Percentiles rank a stretch among this genome's conserved stretches.
Conservation (phyloP, 768 basidiomycete genomes). For the Leccinum fibrillosum region DNA sequence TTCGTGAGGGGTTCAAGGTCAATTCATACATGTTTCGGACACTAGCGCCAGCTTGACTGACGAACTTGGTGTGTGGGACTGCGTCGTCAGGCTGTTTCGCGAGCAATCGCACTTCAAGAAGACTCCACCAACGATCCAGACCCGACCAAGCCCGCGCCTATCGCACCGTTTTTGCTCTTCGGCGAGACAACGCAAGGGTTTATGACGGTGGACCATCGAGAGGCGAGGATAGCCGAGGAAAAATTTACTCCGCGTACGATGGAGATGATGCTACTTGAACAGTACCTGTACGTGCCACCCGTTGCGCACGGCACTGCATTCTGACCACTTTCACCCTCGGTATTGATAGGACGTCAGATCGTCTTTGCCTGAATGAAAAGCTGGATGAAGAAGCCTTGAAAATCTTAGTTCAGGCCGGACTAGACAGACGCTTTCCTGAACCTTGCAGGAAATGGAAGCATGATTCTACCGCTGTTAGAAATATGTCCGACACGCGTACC, state of each 20-base stretch:
- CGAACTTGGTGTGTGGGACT: background rate
- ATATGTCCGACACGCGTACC: background rate
- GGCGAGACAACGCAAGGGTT: slow-evolving; percentile 44
- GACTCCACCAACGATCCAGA: slow-evolving; percentile 3
- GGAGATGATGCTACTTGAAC: slow-evolving; percentile 11
- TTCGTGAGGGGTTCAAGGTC: slow-evolving; percentile 46
- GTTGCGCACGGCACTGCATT: background rate
- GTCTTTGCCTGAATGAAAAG: slow-evolving; percentile 21
- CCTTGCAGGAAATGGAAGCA: slow-evolving; percentile 25
- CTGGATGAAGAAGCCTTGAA: slow-evolving; percentile 25
- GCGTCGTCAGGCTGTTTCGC: slow-evolving; percentile 10
- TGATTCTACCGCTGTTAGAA: slow-evolving; percentile 1
- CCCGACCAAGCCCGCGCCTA: slow-evolving; percentile 1
- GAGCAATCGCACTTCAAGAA: slow-evolving; percentile 9
- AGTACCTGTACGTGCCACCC: slow-evolving; percentile 17
- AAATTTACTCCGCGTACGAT: background rate
- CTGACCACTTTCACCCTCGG: background rate
- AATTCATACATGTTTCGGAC: background rate
- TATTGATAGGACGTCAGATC: slow-evolving; percentile 18
- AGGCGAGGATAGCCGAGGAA: background rate
- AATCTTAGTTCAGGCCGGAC: slow-evolving; percentile 28
- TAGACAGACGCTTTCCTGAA: slow-evolving; percentile 24
- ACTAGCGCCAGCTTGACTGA: too few relatives aligned
- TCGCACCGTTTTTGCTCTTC: slow-evolving; percentile 31
- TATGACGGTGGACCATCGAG: slow-evolving; percentile 30